Conservation (phyloP, 2,329 filamentous ascomycete species). For the Aspergillus viridinutans region DNA sequence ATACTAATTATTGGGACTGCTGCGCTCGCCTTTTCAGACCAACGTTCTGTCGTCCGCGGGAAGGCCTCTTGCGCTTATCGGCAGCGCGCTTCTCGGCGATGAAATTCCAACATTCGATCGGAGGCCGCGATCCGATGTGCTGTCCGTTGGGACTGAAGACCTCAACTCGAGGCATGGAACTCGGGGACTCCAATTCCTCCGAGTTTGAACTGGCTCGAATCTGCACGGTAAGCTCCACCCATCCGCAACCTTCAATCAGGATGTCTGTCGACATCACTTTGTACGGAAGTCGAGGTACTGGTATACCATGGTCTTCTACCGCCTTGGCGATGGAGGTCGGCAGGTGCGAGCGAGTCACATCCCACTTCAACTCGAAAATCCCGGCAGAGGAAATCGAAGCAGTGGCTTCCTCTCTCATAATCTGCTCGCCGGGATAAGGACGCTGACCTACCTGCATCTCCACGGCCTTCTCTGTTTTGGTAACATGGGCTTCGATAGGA, state of each 20-base stretch:
- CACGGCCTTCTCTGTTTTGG: constrained; percentile 73
- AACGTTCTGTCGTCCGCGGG: constrained; percentile 22
- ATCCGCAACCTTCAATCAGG: constrained; percentile 86
- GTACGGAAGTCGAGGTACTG: constrained; percentile 60
- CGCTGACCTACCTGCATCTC: constrained; percentile 64
- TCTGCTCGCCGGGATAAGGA: constrained; percentile 58
- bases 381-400: constrained; percentile 66
- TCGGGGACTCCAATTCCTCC: constrained; percentile 27
- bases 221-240: constrained; percentile 84
- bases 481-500: constrained; percentile 70
- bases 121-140: constrained; percentile 55
- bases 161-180: constrained; percentile 62
- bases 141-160: constrained; percentile 82
- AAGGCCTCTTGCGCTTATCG: constrained; percentile 25
- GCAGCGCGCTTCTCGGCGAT: constrained; percentile 28
- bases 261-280: constrained; percentile 76
- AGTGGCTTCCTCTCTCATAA: constrained; percentile 57
- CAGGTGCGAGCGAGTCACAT: constrained; percentile 75
- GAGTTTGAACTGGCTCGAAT: constrained; percentile 55
- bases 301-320: constrained; percentile 59
- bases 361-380: constrained; percentile 68
- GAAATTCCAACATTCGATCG: constrained; percentile 33
- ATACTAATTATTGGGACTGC: background rate
- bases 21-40: constrained; percentile 20
- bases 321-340: constrained; percentile 67